Base-by-base conservation (phyloP, 208 protist genomes). In the Porcisia deanei region DNA sequence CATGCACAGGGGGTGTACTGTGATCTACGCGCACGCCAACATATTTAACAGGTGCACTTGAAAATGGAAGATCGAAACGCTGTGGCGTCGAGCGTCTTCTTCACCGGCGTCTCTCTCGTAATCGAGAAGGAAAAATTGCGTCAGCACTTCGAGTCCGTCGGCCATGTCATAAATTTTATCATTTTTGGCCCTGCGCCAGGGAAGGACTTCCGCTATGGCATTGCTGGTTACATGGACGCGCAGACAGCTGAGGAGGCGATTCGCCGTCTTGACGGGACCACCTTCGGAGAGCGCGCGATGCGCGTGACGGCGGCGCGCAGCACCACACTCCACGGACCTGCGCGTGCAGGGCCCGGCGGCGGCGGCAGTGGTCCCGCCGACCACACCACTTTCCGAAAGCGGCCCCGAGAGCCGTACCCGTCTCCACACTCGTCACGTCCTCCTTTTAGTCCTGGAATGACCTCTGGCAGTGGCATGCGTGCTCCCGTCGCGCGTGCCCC, bases 111-210 rank as follows among this genome's bases (percentile, higher is more conserved):
- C n/a, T 89, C 91, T 9, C 74, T 93, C 1, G 84, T 87, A 67
- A 85, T 95, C 64, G 86, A 92, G 41, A 75, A 85, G 53, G 71
- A 61, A 2, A 70, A 76, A 25, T 75, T 97, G n/a, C 89, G 90
- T n/a, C 87, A 90, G 49, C 91, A 92, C 71, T 97, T 97, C 80
- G 89, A 94, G 73, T 88, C 86, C 55, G 85, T 95, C n/a, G 93
- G 93, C 57, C 91, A 93, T 83, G 80, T 93, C 30, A 84, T 94
- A 2, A 85, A 88, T 76, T 94, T 96, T 65, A 85, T 77, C 67
- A 78, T 94, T 55, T 81, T 90, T 59, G 85, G 82, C 41, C 89
- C 89, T 3, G 70, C 78, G 6, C 84, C 85, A 14, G 93, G 91
- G 49, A 90, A 88, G 71, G 90, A 95, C 67, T 93, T 91, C 45